These are phyloP conservation scores for Cutaneotrichosporon sp. DNA, from an alignment of 1,284 basidiomycete species.

Conservation along the genomic window DNA sequence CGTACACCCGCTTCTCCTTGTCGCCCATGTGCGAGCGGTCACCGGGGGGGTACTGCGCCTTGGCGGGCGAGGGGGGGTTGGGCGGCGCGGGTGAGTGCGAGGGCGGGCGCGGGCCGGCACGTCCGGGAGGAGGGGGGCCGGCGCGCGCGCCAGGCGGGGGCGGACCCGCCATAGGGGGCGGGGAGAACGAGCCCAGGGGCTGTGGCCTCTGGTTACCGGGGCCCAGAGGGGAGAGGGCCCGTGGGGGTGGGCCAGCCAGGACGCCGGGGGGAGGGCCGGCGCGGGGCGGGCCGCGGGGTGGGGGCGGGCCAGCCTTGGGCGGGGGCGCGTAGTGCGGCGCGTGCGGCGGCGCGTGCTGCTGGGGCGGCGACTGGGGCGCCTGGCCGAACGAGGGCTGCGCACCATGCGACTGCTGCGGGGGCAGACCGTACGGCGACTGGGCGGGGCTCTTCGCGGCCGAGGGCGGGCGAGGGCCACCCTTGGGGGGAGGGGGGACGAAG, in stretches of 20 bases:
- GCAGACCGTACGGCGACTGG: background rate
- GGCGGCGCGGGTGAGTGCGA: constrained; percentile 28
- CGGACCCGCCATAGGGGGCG: constrained; percentile 33
- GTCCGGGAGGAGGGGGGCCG: constrained; percentile 38
- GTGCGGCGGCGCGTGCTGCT: constrained; percentile 17
- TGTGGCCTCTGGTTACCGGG: constrained; percentile 19
- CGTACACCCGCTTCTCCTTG: constrained; percentile 65
- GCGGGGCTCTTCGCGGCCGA: constrained; percentile 26
- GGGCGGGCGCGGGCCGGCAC: constrained; percentile 37
- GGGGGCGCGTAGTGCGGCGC: constrained; percentile 34
- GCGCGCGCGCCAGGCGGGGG: constrained; percentile 30
- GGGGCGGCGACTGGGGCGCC: constrained; percentile 14
- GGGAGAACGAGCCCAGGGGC: constrained; percentile 16
- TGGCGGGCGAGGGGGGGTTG: constrained; percentile 23
- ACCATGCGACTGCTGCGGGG: constrained; percentile 12
- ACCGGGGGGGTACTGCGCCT: constrained; percentile 60
- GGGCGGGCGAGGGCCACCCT: constrained; percentile 51
- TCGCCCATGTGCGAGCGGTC: constrained; percentile 89
- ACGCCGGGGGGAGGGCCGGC: constrained; percentile 56
- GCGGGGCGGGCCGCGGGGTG: constrained; percentile 28
- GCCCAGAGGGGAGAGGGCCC: constrained; percentile 51
- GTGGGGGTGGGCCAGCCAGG: constrained; percentile 57
- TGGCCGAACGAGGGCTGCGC: constrained; percentile 17
- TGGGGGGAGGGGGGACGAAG: constrained; percentile 49
- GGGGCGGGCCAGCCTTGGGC: constrained; percentile 36